phyloP scores from a whole-genome alignment of 441 rosid genomes.

The Erysimum cheiri region DNA sequence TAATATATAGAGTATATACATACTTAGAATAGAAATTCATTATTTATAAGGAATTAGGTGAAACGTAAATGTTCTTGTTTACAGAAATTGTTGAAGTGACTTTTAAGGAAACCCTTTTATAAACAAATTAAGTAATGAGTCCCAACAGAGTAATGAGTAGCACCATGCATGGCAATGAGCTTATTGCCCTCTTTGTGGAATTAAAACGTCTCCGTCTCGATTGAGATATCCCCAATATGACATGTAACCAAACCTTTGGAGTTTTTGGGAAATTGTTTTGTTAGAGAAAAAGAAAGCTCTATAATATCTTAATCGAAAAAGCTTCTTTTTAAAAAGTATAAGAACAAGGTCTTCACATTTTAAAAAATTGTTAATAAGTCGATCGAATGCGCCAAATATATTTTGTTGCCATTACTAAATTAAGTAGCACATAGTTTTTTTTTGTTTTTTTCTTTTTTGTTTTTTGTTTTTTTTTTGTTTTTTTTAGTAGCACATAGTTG shows the following conservation, averaged over 20 bases:
- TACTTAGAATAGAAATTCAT: conserved; percentile 1
- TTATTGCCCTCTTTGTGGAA: conserved; percentile 34
- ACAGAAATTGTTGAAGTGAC: conserved; percentile 13
- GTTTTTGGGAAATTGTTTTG: conserved; percentile 7
- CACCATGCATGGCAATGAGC: conserved; percentile 29
- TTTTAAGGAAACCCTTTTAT: conserved; percentile 30
- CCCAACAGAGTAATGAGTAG: conserved; percentile 32
- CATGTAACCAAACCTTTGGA: conserved; percentile 33
- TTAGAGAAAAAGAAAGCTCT: background rate
- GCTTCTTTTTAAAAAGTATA: no score
- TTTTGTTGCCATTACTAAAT: conserved; percentile 23
- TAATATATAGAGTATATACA: background rate
- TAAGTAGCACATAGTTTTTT: conserved; percentile 36
- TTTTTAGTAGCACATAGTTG: conserved; percentile 27
- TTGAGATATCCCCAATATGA: conserved; percentile 32
- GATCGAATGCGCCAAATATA: conserved; percentile 15
- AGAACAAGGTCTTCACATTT: background rate
- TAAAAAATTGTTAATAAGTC: background rate
- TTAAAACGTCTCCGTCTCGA: conserved; percentile 34
- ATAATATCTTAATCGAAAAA: background rate
- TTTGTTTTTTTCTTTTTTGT: no score
- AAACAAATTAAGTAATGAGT: conserved; percentile 21
- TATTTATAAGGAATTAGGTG: conserved; percentile 19
- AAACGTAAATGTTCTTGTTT: conserved; percentile 23
- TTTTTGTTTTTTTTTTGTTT: no score